Evolutionary conservation across 140 eudicot species (phyloP), one percentile per base, ranked within the genome.

Genomic region (Senecio squalidus): DNA sequence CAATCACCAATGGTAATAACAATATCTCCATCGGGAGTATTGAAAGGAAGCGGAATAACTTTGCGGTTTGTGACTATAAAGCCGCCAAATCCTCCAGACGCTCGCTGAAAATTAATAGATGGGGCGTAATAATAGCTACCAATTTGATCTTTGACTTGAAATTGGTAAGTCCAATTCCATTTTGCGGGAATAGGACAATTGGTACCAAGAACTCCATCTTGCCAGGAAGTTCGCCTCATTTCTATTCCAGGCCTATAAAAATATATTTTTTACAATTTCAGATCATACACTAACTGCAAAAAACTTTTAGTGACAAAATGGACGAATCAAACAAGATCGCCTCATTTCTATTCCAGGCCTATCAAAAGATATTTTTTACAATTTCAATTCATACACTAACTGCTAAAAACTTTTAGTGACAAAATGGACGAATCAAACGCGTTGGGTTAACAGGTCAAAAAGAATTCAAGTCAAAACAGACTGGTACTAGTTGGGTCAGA

Each of bases 71-170:
- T 83, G 61, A 88, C 48, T 20, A 84, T 24, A 29, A 92, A 74
- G 13, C 87, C 59, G 70, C 99, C 99, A 60, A 74, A 87, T 22
- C 99, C 99, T 36, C 99, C 99, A 6, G 96, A 61, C 2, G 99
- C 95, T 29, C 93, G 82, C 66, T 92, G 99, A 58, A 92, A 73
- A 66, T 84, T 78, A 52, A 88, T 75, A 4, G 99, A 87, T 3
- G 99, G 99, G 25, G 33, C 77, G 67, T 92, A 92, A 62, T 77
- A 84, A 75, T 70, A 88, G 73, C 96, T 92, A n/a, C 99, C 99
- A 49, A 92, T 84, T 62, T 92, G 99, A 63, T 92, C 99, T 76
- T 92, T 92, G 45, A 80, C 96, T 77, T 92, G 99, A 62, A 92
- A 92, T 56, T 84, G 76, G 48, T 87, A 92, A 49, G 99, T 88